Base-by-base conservation (phyloP, 495 filamentous ascomycete genomes). In the Penicillium mononematosum region DNA sequence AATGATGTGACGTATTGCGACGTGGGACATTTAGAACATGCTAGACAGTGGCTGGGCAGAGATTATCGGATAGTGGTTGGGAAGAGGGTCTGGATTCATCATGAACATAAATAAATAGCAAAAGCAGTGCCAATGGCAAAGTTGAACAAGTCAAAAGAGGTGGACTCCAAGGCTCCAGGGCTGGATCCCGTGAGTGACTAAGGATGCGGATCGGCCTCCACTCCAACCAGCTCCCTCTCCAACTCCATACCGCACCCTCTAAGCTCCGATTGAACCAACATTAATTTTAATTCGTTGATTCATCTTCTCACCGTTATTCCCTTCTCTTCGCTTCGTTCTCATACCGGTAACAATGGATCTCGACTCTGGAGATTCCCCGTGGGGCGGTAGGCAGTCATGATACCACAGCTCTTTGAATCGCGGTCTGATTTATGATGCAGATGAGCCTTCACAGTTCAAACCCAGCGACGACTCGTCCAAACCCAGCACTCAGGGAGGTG, bases 311-410 rank as follows among this genome's bases (percentile, higher is more conserved):
- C 31, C 46, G 5, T 24, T 49, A 22, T 20, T 20, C 20, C 38
- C 5, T 51, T n/a, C 34, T 17, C 41, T 43, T 36, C 42, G 17
- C 52, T 24, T 47, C 39, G 8, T 32, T 19, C 24, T 34, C 58
- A 65, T 34, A 34, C 25, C 34, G 42, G 44, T 45, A 56, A 72
- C 36, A 55, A 83, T 87, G 82, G 82, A 87, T 76, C 66, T 88
- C 66, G 85, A 85, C 66, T 72, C 81, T 59, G 82, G 81, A 58
- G 84, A 87, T 70, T 88, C 86, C 55, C 86, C 86, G 53, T 88
- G 86, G 86, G 85, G 85, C 66, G 86, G 86, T 88, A 73, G 67
- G 69, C 69, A 72, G 57, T 73, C 62, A 63, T 62, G 55, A 71
- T 69, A 67, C 69, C 67, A 61, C 60, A 60, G 66, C 67, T 70